Base-by-base conservation (phyloP, 75 land plant species). In the Pinus taeda region DNA sequence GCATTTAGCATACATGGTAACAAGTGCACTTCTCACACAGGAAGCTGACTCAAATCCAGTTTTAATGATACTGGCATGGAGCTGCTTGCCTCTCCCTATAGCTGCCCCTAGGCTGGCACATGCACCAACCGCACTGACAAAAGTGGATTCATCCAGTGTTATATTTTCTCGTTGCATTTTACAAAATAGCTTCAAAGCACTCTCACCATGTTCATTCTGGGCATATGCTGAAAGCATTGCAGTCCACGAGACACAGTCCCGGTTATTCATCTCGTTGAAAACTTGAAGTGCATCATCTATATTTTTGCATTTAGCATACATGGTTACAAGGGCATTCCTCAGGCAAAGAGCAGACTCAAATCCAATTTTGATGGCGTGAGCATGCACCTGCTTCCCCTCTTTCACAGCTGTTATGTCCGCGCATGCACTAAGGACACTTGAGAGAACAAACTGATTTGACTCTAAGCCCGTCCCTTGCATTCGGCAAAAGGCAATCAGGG, bases 201-300 rank as follows among this genome's bases (percentile, higher is more conserved):
- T 74, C 49, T 82, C 83, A 57, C 77, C 59, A 60, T 90, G 80
- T 22, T 82, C 87, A 53, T 71, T 71, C 71, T 88, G 90, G 26
- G 92, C 87, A 83, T 78, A 92, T n/a, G 84, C 86, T 13, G 79
- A 45, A 56, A 90, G 49, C 88, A 92, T 90, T 15, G 92, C 88
- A 18, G 84, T 88, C 95, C 95, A 92, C 57, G 90, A 79, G 57
- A 90, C 82, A 65, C 82, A 83, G 60, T 90, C 88, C 75, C 81
- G 86, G 21, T 82, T 75, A 18, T 71, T 71, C 71, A 92, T 83
- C 18, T n/a, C 39, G 36, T 74, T 77, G 74, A 92, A 92, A 49
- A 90, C 77, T 65, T 71, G 77, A 18, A 75, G 57, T 36, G 90
- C 87, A 61, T 88, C 87, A 55, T 71, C 49, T 2, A 45, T 75